Conservation (phyloP, 192 early-diverging fungal species). For the Entomortierella lignicola region DNA sequence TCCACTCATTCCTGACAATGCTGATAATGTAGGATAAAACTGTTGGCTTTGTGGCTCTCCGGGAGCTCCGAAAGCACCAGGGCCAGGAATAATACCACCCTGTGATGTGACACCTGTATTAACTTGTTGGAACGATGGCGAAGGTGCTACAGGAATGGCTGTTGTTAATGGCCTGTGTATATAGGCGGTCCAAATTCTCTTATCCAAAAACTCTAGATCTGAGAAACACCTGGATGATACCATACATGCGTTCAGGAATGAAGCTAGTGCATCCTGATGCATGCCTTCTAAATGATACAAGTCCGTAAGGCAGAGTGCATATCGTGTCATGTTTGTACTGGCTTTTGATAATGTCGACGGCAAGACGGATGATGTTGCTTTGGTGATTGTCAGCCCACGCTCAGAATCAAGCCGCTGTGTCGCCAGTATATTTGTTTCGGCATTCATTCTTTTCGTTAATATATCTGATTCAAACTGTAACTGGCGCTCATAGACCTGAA, state of each 20-base stretch:
- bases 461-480: constrained; percentile 30
- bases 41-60: neutral
- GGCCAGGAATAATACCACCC: neutral
- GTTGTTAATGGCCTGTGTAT: constrained; percentile 1
- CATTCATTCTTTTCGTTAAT: constrained; percentile 7
- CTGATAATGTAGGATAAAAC: neutral
- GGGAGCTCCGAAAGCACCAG: neutral
- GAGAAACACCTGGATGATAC: constrained; percentile 31
- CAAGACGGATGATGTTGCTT: neutral
- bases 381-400: neutral
- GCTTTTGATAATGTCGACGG: constrained; percentile 5
- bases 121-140: neutral
- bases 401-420: neutral
- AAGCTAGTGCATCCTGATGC: constrained; percentile 37
- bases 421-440: constrained; percentile 3
- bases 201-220: constrained; percentile 17
- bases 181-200: constrained; percentile 34
- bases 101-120: constrained; percentile 1
- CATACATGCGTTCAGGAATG: constrained; percentile 47
- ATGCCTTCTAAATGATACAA: constrained; percentile 37
- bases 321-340: constrained; percentile 14
- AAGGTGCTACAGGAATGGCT: neutral
- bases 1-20: constrained; percentile 4
- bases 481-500: constrained; percentile 32
- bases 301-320: constrained; percentile 39